phyloP scores from a whole-genome alignment of 106 monocot genomes.

The Dendrobium chrysotoxum region DNA sequence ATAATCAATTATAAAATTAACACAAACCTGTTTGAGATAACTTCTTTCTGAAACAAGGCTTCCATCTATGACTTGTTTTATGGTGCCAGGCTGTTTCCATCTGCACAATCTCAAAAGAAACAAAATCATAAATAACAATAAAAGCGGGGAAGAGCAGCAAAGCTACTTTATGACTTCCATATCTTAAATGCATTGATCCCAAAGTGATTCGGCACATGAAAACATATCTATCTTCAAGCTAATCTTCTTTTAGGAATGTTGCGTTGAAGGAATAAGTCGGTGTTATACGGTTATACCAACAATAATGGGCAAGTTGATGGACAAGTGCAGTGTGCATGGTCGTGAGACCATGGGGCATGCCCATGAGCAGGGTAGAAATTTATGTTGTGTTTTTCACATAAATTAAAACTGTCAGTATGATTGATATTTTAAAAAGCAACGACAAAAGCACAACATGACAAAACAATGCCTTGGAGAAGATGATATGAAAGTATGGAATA shows the following conservation, averaged over 20 bases:
- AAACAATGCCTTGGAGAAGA: not conserved
- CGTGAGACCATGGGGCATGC: not conserved
- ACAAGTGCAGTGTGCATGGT: not conserved
- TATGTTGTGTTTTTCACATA: not conserved
- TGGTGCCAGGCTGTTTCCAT: conserved; percentile 69
- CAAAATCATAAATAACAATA: conserved; percentile 3
- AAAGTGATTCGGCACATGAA: not conserved
- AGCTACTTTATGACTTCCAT: not conserved
- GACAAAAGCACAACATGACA: not conserved
- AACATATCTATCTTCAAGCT: not conserved
- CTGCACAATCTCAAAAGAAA: conserved; percentile 36
- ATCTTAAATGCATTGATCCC: not conserved
- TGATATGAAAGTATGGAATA: not conserved
- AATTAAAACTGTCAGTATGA: not conserved
- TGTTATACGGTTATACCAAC: not conserved
- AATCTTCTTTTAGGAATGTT: not conserved
- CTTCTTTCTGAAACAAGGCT: conserved; percentile 53
- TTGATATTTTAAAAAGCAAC: not conserved
- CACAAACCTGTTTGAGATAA: conserved; percentile 47
- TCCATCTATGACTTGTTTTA: conserved; percentile 63
- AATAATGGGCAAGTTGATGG: not conserved
- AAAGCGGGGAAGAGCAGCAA: not conserved
- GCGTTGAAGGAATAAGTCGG: not conserved
- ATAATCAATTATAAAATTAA: conserved; percentile 1
- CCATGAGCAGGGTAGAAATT: not conserved